Evolutionary conservation across 164 flowering plant species (phyloP).

Genomic region (Annona squamosa): DNA sequence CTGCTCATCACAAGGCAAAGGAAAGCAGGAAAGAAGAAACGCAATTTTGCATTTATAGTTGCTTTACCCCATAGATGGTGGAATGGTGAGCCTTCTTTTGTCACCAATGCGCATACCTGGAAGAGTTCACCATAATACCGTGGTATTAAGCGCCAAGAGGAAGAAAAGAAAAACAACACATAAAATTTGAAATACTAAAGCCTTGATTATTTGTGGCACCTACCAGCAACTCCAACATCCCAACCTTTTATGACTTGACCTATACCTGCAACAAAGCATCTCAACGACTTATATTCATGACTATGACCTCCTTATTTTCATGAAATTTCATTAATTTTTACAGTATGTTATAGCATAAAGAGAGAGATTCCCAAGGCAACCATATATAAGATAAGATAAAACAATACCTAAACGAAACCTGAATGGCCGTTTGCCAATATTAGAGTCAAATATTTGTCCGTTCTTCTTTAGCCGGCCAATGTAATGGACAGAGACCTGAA

Average conservation of each 20-base stretch:
- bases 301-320: neutral
- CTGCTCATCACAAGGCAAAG: neutral
- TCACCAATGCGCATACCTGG: conserved; percentile 97
- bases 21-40: too few species aligned
- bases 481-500: conserved; percentile 71
- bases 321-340: too few species aligned
- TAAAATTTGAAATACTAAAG: neutral
- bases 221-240: conserved; percentile 93
- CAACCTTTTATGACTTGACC: conserved; percentile 84
- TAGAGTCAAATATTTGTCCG: conserved; percentile 76
- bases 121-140: neutral
- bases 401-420: conserved; percentile 75
- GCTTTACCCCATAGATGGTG: conserved; percentile 94
- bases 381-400: neutral
- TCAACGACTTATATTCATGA: neutral
- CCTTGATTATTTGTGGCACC: neutral
- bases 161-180: too few species aligned
- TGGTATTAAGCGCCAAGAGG: neutral
- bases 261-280: conserved; percentile 44
- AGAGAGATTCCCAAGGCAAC: neutral
- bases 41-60: neutral
- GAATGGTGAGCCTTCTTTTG: conserved; percentile 84
- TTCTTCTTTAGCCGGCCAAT: conserved; percentile 82
- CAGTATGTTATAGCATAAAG: neutral
- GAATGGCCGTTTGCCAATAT: conserved; percentile 61